Conservation (phyloP, 2,329 filamentous ascomycete genomes). For the Penicillium frequentans region DNA sequence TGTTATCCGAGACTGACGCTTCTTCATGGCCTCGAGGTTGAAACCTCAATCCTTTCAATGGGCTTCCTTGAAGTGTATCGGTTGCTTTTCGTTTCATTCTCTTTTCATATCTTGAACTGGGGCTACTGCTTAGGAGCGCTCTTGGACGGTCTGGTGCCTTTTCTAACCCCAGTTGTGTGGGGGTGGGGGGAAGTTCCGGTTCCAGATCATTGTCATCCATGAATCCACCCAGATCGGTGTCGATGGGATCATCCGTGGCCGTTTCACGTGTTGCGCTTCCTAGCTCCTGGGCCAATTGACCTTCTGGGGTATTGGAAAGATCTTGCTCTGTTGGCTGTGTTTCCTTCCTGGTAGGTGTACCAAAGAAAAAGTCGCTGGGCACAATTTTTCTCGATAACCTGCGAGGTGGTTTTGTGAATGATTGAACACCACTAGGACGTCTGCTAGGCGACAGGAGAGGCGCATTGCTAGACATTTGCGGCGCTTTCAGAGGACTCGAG, state of each 20-base stretch:
- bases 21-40: slow-evolving; percentile 15
- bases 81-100: slow-evolving; percentile 25
- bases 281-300: slow-evolving; percentile 34
- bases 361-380: slow-evolving; percentile 30
- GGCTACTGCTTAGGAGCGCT: slow-evolving; percentile 38
- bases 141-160: slow-evolving; percentile 32
- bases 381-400: slow-evolving; percentile 35
- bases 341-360: slow-evolving; percentile 24
- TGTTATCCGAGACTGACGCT: slow-evolving; percentile 1
- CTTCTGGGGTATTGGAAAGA: slow-evolving; percentile 28
- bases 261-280: slow-evolving; percentile 30
- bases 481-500: slow-evolving; percentile 25
- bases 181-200: slow-evolving; percentile 61
- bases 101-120: slow-evolving; percentile 32
- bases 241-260: slow-evolving; percentile 22
- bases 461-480: slow-evolving; percentile 10
- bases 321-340: slow-evolving; percentile 7
- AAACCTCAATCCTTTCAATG: slow-evolving; percentile 29
- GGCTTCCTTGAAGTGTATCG: slow-evolving; percentile 27
- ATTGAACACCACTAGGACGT: slow-evolving; percentile 32
- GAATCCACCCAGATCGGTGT: slow-evolving; percentile 17
- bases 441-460: slow-evolving; percentile 26
- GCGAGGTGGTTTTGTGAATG: slow-evolving; percentile 38
- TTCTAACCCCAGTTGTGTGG: slow-evolving; percentile 41
- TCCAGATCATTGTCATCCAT: slow-evolving; percentile 47